Evolutionary conservation across 176 grass and related monocot species (phyloP).

Genomic region (Carex pumila): DNA sequence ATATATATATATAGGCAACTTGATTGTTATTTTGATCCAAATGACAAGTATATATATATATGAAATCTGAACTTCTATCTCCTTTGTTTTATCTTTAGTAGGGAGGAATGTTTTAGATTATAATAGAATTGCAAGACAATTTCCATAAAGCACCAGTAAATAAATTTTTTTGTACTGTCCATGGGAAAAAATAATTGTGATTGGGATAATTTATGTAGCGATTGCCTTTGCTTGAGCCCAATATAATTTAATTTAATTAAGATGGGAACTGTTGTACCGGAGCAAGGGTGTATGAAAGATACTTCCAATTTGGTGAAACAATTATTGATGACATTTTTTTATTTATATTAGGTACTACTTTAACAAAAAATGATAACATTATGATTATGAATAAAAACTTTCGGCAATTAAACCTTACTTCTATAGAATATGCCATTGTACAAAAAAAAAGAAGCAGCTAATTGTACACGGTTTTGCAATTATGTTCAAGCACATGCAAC

Average conservation of each 20-base stretch:
- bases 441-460: too few species aligned
- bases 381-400: too few species aligned
- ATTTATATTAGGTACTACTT: too few species aligned
- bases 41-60: not conserved
- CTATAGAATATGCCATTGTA: too few species aligned
- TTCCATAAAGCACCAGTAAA: not conserved
- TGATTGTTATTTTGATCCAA: too few species aligned
- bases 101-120: not conserved
- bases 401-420: too few species aligned
- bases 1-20: not conserved
- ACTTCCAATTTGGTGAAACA: too few species aligned
- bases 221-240: not conserved
- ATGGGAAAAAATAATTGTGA: not conserved
- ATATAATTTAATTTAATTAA: too few species aligned
- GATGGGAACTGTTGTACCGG: not conserved
- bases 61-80: not conserved
- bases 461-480: too few species aligned
- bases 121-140: not conserved
- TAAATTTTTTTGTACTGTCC: not conserved
- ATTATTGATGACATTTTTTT: too few species aligned
- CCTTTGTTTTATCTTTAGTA: not conserved
- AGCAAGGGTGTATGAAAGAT: not conserved
- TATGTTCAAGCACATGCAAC: too few species aligned
- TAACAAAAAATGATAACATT: too few species aligned
- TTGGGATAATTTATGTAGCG: not conserved